A percentile compares a stretch with the other conserved stretches of the same genome.
phyloP scores from a whole-genome alignment of 1,284 basidiomycete genomes.

The Cutaneotrichosporon dermatis region DNA sequence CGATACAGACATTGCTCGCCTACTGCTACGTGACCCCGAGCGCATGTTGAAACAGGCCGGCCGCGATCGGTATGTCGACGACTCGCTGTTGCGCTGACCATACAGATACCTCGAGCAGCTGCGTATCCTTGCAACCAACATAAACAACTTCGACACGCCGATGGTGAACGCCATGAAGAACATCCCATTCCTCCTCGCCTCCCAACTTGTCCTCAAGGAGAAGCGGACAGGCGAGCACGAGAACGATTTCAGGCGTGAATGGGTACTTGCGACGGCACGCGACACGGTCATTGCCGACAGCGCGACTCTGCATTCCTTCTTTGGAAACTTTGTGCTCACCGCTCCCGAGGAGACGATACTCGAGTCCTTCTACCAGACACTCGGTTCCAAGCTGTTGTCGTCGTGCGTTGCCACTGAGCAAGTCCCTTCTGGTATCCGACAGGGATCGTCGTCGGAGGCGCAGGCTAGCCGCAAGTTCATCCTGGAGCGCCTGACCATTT shows the following conservation, averaged over 20 bases:
- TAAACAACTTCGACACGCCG: constrained; percentile 56
- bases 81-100: no score
- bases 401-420: constrained; percentile 71
- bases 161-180: constrained; percentile 64
- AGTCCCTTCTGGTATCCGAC: constrained; percentile 38
- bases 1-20: constrained; percentile 34
- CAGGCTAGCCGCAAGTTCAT: constrained; percentile 53
- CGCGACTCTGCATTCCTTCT: constrained; percentile 67
- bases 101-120: constrained; percentile 66
- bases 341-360: constrained; percentile 66
- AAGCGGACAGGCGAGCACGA: constrained; percentile 27
- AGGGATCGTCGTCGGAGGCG: constrained; percentile 28
- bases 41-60: constrained; percentile 44
- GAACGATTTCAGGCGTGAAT: constrained; percentile 25
- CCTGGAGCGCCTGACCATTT: constrained; percentile 83
- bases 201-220: constrained; percentile 55
- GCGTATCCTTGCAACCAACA: constrained; percentile 76
- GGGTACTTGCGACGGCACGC: constrained; percentile 38
- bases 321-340: constrained; percentile 72
- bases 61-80: constrained; percentile 24
- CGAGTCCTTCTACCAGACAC: constrained; percentile 46
- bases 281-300: constrained; percentile 77
- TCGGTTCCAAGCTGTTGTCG: constrained; percentile 64
- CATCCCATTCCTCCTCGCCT: constrained; percentile 68
- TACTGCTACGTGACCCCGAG: constrained; percentile 39